Evolutionary conservation across 495 filamentous ascomycete species (phyloP).

Genomic region (Xanthoparmelia taractica): DNA sequence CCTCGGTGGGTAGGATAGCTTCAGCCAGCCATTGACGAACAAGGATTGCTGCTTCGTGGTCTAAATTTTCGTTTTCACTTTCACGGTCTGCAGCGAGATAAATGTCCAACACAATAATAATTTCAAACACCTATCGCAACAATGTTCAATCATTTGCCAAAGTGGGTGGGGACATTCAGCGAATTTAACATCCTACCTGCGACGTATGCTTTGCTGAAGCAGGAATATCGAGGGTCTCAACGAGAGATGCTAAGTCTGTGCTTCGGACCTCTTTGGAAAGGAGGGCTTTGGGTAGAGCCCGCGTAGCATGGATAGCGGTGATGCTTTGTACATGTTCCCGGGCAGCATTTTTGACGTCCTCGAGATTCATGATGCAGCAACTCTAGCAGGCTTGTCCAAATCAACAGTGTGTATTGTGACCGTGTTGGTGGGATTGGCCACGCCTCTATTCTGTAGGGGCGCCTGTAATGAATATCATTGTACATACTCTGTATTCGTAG

Average conservation of each 20-base stretch:
- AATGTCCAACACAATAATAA: not conserved
- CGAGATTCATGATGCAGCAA: not conserved
- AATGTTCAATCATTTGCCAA: not conserved
- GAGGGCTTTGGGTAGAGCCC: not conserved
- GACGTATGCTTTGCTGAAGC: not conserved
- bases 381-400: not conserved
- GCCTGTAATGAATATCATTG: too few relatives aligned
- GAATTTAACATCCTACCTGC: not conserved
- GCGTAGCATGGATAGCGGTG: not conserved
- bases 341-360: not conserved
- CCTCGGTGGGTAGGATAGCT: conserved; percentile 17
- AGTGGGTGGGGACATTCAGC: not conserved
- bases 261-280: not conserved
- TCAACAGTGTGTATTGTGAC: too few relatives aligned
- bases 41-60: conserved; percentile 1
- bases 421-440: not conserved
- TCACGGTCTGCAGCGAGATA: conserved; percentile 4
- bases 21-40: conserved; percentile 16
- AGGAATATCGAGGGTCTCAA: not conserved
- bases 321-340: conserved; percentile 1
- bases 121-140: conserved; percentile 6
- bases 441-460: too few relatives aligned
- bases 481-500: too few relatives aligned
- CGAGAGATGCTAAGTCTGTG: conserved; percentile 4
- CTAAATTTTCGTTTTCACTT: not conserved